Evolutionary conservation across 163 green algal genomes (phyloP).

Genomic region (Scenedesmus sp.): DNA sequence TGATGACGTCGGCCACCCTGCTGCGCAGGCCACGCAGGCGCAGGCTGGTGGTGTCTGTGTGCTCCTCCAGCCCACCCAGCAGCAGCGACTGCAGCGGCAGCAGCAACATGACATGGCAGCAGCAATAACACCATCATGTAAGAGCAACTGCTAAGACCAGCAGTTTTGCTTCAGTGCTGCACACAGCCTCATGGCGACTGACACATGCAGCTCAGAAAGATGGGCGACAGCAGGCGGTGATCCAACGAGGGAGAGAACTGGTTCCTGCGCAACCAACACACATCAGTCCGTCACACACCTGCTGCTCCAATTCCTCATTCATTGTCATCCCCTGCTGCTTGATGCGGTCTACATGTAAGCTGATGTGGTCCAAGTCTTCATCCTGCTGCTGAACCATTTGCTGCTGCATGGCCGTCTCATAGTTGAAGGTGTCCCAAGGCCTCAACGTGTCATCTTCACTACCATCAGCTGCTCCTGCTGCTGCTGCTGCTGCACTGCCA

Average conservation of each 20-base stretch:
- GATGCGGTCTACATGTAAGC: conserved; percentile 41
- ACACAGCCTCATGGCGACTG: background rate
- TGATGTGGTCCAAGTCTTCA: conserved; percentile 32
- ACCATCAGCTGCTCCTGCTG: background rate
- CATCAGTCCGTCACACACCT: background rate
- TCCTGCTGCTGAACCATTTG: conserved; percentile 33
- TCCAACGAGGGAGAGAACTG: background rate
- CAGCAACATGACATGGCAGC: background rate
- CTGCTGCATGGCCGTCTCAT: conserved; percentile 29
- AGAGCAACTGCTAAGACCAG: too few relatives aligned
- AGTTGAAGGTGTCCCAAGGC: background rate
- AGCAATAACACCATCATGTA: background rate
- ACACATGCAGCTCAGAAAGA: background rate
- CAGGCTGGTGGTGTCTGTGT: conserved; percentile 34
- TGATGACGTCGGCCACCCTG: conserved; percentile 10
- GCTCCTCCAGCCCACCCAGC: background rate
- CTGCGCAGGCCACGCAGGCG: conserved; percentile 10
- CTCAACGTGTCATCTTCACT: background rate
- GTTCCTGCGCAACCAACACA: background rate
- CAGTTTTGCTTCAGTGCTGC: background rate
- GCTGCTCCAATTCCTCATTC: conserved; percentile 51
- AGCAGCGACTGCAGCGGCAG: conserved; percentile 25
- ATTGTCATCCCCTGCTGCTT: conserved; percentile 27
- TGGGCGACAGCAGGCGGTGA: background rate
- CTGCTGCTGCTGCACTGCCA: background rate